phyloP scores from a whole-genome alignment of 768 basidiomycete species.

The Suillus fuscotomentosus region DNA sequence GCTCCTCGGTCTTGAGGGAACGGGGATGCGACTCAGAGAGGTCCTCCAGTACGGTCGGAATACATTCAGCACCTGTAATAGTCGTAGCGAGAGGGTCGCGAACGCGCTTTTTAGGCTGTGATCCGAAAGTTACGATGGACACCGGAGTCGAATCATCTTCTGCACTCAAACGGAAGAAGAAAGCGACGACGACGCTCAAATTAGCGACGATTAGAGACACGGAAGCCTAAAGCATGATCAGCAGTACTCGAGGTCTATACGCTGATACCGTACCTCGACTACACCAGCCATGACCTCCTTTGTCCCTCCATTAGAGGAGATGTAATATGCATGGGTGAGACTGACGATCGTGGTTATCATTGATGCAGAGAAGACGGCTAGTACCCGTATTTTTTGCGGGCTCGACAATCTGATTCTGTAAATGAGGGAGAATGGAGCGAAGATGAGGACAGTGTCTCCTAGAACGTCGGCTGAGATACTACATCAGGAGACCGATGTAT shows the following conservation, averaged over 20 bases:
- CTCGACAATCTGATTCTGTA: conserved; percentile 39
- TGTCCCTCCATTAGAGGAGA: conserved; percentile 8
- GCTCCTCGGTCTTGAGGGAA: not conserved
- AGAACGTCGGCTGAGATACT: conserved; percentile 42
- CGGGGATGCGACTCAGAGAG: not conserved
- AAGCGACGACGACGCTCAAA: not conserved
- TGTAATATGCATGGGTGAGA: conserved; percentile 40
- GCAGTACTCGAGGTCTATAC: not conserved
- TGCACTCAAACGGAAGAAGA: not conserved
- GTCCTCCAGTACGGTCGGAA: not conserved
- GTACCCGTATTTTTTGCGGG: conserved; percentile 37
- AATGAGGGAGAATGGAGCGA: conserved; percentile 45
- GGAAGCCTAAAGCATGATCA: not conserved
- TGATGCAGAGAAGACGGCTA: conserved; percentile 51
- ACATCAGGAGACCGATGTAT: not conserved
- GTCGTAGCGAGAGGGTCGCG: not conserved
- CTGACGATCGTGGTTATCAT: conserved; percentile 47
- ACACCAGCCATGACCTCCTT: not conserved
- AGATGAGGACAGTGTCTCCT: conserved; percentile 46
- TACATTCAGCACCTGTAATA: not conserved
- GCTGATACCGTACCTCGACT: not conserved
- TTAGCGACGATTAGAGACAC: not conserved
- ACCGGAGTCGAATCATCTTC: not conserved
- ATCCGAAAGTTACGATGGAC: not conserved
- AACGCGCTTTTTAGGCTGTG: not conserved